Conservation (phyloP, 192 early-diverging fungal species). For the Coemansia sp. region DNA sequence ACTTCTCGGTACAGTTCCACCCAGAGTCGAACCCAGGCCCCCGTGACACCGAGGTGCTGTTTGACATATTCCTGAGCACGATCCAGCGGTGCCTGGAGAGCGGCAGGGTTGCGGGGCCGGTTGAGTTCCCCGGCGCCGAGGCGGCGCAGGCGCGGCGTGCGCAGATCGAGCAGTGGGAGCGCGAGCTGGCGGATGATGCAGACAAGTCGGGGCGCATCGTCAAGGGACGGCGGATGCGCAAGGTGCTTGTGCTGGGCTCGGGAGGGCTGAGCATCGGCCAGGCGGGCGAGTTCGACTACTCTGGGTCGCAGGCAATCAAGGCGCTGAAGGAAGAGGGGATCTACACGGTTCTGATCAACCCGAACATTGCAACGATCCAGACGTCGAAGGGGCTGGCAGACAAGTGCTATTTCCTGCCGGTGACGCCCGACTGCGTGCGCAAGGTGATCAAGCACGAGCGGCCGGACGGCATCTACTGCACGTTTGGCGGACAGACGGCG, state of each 20-base stretch:
- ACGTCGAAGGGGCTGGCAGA: slow-evolving; percentile 96
- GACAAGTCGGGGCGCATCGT: slow-evolving; percentile 54
- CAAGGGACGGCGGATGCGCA: slow-evolving; percentile 70
- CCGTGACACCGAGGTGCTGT: slow-evolving; percentile 95
- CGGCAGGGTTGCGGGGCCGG: slow-evolving; percentile 69
- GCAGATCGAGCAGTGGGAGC: slow-evolving; percentile 46
- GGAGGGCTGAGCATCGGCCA: slow-evolving; percentile 98
- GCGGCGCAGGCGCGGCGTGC: slow-evolving; percentile 35
- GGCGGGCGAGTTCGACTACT: slow-evolving; percentile 99
- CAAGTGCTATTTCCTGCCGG: slow-evolving; percentile 97
- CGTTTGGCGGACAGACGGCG: slow-evolving; percentile 99
- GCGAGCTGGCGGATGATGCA: slow-evolving; percentile 44
- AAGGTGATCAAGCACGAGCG: slow-evolving; percentile 95
- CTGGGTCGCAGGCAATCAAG: slow-evolving; percentile 96
- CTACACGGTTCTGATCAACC: slow-evolving; percentile 97
- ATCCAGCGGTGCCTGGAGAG: slow-evolving; percentile 66
- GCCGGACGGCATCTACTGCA: slow-evolving; percentile 97
- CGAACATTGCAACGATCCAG: slow-evolving; percentile 99
- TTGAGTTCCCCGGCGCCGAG: slow-evolving; percentile 67
- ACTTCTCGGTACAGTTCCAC: slow-evolving; percentile 99
- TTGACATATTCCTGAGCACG: slow-evolving; percentile 89
- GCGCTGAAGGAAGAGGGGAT: slow-evolving; percentile 96
- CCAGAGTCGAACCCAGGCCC: slow-evolving; percentile 96
- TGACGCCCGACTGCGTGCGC: slow-evolving; percentile 90
- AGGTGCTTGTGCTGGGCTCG: slow-evolving; percentile 94